Base-by-base conservation (phyloP, 371 early-diverging fungal species). In the Capillidium rhysosporum region DNA sequence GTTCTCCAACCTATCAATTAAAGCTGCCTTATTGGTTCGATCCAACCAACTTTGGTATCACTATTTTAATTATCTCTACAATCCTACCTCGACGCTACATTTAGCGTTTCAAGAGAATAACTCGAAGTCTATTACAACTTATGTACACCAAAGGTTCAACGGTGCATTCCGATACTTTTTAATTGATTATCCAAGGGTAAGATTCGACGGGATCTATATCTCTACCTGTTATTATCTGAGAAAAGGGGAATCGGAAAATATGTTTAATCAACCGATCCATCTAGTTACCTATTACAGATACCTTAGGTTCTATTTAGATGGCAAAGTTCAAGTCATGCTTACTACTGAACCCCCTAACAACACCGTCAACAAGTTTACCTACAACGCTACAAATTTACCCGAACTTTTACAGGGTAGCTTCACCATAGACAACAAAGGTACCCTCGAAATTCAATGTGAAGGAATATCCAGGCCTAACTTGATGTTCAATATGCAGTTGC, bases 271-370 rank as follows among this genome's bases (percentile, higher is more conserved):
- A 41, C 79, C 80, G 0, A 69, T 79, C 21, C 77, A 81, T 57
- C 46, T 80, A 29, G 77, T 85, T 9, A 78, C 79, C 0, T 84
- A 84, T 58, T 82, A 71, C 58, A 68, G 78, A 14, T 82, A 79
- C 57, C 40, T 84, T 14, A 70, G 82, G 0, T 77, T 84, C 52
- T 76, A 75, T 55, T 67, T 69, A 7, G 66, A 77, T 56, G 73
- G 77, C 16, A 62, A 63, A 0, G 61, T 72, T 20, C 23, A 72
- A 3, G 65, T 66, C 44, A 65, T 68, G 53, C 49, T 72, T 20
- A 73, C 76, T 0, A 73, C 76, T 2, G 63, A 69, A 25, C 79
- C 77, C 51, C 82, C 84, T 0, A 46, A 39, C 0, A 57, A 59
- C 8, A 68, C 71, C 0, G 73, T 73, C 0, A 54, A 59, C 28